Conservation (phyloP, 306 rosid genomes). For the Oxytropis ochrocephala region DNA sequence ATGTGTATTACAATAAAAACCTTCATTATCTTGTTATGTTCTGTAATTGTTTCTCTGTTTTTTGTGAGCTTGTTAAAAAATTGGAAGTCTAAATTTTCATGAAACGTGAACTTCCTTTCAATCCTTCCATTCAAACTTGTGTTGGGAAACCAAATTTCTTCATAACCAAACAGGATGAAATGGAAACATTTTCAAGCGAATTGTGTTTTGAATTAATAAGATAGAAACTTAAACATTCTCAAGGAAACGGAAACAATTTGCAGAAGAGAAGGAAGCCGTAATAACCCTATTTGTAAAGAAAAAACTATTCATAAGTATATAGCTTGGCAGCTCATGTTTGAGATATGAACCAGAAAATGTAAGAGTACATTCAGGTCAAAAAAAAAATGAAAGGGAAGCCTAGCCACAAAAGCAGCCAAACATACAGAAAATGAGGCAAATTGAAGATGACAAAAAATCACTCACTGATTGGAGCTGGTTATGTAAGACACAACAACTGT, state of each 20-base stretch:
- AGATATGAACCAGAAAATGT: neutral
- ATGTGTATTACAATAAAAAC: neutral
- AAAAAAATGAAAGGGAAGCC: constrained; percentile 12
- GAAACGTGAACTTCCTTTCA: neutral
- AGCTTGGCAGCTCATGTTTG: neutral
- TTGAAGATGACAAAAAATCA: constrained; percentile 9
- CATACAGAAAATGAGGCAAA: neutral
- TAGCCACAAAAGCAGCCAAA: neutral
- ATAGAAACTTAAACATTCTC: no score
- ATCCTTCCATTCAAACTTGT: neutral
- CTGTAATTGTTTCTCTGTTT: neutral
- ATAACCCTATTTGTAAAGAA: neutral
- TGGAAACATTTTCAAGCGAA: no score
- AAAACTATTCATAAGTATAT: neutral
- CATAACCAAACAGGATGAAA: no score
- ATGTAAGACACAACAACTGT: constrained; percentile 78
- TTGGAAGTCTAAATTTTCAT: neutral
- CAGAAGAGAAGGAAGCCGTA: neutral
- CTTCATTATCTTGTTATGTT: neutral
- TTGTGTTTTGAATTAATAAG: no score
- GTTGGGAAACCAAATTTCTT: neutral
- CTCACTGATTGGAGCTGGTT: constrained; percentile 27
- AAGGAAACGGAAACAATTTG: no score
- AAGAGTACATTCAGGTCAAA: constrained; percentile 2
- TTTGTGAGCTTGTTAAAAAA: neutral